phyloP scores from a whole-genome alignment of 2,329 filamentous ascomycete genomes.

The Alternaria arbusti region DNA sequence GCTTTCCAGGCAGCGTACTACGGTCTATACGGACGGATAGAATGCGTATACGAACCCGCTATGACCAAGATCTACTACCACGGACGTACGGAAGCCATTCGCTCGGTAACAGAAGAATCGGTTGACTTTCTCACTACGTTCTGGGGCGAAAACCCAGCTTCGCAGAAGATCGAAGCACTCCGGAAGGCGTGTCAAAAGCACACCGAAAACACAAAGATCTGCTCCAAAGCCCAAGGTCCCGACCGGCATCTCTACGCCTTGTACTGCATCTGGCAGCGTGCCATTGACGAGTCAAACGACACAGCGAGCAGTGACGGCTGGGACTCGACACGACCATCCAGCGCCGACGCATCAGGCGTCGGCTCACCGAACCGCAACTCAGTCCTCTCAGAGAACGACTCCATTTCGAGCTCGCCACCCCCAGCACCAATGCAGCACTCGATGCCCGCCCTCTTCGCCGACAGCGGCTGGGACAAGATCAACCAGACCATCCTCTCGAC shows the following conservation, averaged over 20 bases:
- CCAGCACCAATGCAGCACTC: slow-evolving; percentile 54
- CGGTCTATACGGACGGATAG: slow-evolving; percentile 89
- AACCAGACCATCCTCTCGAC: slow-evolving; percentile 95
- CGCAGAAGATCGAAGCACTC: slow-evolving; percentile 84
- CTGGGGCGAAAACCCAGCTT: slow-evolving; percentile 87
- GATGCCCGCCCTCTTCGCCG: slow-evolving; percentile 83
- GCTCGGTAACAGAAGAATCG: slow-evolving; percentile 81
- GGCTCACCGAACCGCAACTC: slow-evolving; percentile 64
- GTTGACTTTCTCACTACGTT: slow-evolving; percentile 92
- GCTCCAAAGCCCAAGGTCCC: slow-evolving; percentile 87
- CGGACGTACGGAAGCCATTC: slow-evolving; percentile 91
- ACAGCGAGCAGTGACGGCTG: slow-evolving; percentile 63
- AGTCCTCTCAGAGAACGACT: slow-evolving; percentile 57
- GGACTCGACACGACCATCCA: slow-evolving; percentile 52
- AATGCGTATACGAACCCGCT: slow-evolving; percentile 95
- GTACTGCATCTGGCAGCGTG: slow-evolving; percentile 92
- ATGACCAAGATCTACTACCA: slow-evolving; percentile 97
- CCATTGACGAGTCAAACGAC: slow-evolving; percentile 74
- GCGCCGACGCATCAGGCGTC: slow-evolving; percentile 60
- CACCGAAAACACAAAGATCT: slow-evolving; percentile 78
- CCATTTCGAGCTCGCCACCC: slow-evolving; percentile 60
- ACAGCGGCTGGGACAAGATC: slow-evolving; percentile 90
- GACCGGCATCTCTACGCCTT: slow-evolving; percentile 94
- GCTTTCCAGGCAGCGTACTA: slow-evolving; percentile 99
- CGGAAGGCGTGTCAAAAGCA: slow-evolving; percentile 85